Evolutionary conservation across 2,329 filamentous ascomycete genomes (phyloP).

Genomic region (Colletotrichum coccodes): DNA sequence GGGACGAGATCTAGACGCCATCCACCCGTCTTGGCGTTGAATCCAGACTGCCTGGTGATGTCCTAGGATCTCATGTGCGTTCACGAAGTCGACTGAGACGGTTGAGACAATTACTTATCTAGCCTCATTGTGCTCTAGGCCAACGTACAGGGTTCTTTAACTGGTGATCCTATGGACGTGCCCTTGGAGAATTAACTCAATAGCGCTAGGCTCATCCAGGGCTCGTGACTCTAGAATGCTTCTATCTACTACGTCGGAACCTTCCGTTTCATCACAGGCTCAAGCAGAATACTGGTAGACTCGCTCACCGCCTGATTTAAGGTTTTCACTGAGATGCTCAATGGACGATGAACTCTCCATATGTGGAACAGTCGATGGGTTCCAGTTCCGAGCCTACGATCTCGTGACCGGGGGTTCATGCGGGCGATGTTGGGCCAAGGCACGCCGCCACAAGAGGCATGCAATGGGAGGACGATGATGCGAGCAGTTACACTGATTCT

Average conservation of each 20-base stretch:
- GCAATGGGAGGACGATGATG: too few relatives aligned
- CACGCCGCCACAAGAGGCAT: not conserved
- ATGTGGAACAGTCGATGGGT: slow-evolving; percentile 1
- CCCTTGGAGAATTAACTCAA: slow-evolving; percentile 26
- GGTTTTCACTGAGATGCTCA: not conserved
- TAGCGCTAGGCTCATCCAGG: slow-evolving; percentile 17
- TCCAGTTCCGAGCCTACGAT: not conserved
- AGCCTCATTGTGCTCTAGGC: not conserved
- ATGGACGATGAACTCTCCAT: not conserved
- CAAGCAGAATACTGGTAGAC: not conserved
- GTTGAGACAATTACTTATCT: not conserved
- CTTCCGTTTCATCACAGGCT: not conserved
- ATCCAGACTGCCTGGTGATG: not conserved
- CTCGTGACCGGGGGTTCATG: slow-evolving; percentile 10
- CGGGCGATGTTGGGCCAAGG: not conserved
- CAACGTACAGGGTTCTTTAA: not conserved
- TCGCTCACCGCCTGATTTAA: not conserved
- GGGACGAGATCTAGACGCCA: not conserved
- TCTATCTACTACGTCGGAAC: not conserved
- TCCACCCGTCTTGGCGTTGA: not conserved
- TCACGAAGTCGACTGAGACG: not conserved
- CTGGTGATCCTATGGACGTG: not conserved
- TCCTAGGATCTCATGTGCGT: not conserved
- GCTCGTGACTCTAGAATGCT: not conserved
- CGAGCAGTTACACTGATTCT: not conserved